Conservation (phyloP, 306 rosid genomes). For the Lathyrus tuberosus region DNA sequence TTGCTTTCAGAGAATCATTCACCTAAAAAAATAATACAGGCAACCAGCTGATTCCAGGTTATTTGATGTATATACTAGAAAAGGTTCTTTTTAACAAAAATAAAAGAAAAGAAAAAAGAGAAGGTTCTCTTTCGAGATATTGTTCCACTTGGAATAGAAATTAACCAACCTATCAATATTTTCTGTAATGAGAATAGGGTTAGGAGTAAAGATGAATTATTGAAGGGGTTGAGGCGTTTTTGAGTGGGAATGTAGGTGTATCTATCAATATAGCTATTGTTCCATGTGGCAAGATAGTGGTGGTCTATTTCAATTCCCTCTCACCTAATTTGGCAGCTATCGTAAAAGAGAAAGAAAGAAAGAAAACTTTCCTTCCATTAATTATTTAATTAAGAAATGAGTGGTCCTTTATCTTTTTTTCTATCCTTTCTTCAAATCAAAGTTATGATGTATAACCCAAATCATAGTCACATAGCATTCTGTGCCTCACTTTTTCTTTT, state of each 20-base stretch:
- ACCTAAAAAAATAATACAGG: constrained; percentile 1
- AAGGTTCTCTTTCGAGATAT: constrained; percentile 5
- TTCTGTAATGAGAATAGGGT: constrained; percentile 23
- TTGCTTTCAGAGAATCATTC: neutral
- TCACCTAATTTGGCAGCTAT: constrained; percentile 38
- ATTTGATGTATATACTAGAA: neutral
- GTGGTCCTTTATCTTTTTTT: constrained; percentile 34
- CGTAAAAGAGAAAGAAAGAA: constrained; percentile 8
- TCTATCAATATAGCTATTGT: neutral
- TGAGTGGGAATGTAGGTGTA: constrained; percentile 29
- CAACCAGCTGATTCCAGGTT: constrained; percentile 26
- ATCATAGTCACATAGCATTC: neutral
- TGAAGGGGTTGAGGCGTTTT: constrained; percentile 30
- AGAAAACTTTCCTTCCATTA: constrained; percentile 34
- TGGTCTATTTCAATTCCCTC: constrained; percentile 48
- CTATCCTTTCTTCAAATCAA: constrained; percentile 25
- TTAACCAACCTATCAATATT: constrained; percentile 10
- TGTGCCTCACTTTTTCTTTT: neutral
- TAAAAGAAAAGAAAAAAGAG: neutral
- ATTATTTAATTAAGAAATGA: neutral
- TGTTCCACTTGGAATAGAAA: constrained; percentile 8
- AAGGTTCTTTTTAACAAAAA: neutral
- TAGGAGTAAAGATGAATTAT: constrained; percentile 38
- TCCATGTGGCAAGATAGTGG: constrained; percentile 43
- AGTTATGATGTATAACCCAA: neutral